Evolutionary conservation across 2,329 filamentous ascomycete species (phyloP).

Genomic region (Alternaria hordeiaustralica): DNA sequence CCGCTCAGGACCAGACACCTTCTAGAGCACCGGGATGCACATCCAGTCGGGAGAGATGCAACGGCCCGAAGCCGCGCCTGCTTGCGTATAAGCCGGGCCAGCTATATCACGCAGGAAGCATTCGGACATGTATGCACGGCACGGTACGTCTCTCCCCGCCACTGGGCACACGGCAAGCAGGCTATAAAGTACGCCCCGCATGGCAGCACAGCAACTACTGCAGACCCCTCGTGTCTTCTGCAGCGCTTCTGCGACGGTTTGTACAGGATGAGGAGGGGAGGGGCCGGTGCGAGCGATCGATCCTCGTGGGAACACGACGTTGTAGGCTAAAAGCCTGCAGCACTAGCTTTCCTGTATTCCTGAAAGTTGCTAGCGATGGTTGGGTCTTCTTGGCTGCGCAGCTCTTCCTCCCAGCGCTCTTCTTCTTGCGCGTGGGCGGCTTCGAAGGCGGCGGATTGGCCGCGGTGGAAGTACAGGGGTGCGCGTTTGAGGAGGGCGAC

Average conservation of each 20-base stretch:
- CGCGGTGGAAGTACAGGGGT: constrained; percentile 54
- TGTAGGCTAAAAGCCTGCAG: constrained; percentile 34
- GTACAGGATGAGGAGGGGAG: neutral
- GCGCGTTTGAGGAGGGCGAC: constrained; percentile 52
- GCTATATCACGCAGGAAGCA: constrained; percentile 1
- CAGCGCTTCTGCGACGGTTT: neutral
- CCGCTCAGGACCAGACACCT: neutral
- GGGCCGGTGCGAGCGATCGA: constrained; percentile 4
- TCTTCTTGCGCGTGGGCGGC: constrained; percentile 52
- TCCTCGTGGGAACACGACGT: neutral
- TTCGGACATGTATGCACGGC: neutral
- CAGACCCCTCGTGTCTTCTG: neutral
- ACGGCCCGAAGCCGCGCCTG: constrained; percentile 22
- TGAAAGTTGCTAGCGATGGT: constrained; percentile 49
- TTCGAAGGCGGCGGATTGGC: constrained; percentile 50
- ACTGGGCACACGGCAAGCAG: neutral
- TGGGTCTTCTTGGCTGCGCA: constrained; percentile 37
- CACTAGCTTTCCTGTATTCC: constrained; percentile 54
- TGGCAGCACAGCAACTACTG: neutral
- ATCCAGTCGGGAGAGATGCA: constrained; percentile 4
- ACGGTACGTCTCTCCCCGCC: neutral
- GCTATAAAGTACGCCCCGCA: neutral
- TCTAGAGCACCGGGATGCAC: neutral
- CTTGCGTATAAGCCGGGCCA: neutral
- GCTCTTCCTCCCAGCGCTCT: constrained; percentile 53